Evolutionary conservation across 2,329 filamentous ascomycete species (phyloP).

Genomic region (Ophiostoma pallidulum): DNA sequence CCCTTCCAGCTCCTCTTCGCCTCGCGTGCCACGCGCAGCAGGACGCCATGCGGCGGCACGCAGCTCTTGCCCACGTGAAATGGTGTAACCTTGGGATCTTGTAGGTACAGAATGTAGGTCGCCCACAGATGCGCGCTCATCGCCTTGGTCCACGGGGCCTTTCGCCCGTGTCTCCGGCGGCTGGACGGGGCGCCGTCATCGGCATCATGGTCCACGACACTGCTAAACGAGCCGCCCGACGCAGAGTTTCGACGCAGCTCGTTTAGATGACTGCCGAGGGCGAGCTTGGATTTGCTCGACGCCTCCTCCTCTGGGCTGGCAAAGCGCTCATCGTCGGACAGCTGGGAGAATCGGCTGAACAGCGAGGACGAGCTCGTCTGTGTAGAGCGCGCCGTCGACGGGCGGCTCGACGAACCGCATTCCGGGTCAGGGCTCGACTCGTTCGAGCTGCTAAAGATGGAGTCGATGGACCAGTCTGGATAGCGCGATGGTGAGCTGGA

Average conservation of each 20-base stretch:
- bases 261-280: background rate
- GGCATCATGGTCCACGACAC: conserved; percentile 1
- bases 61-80: conserved; percentile 54
- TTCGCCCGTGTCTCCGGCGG: conserved; percentile 24
- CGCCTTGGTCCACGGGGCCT: conserved; percentile 52
- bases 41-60: conserved; percentile 56
- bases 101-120: conserved; percentile 54
- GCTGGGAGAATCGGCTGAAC: conserved; percentile 46
- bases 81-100: conserved; percentile 58
- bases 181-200: background rate
- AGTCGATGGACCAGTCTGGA: conserved; percentile 51
- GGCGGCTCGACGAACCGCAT: conserved; percentile 40
- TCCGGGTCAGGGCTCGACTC: conserved; percentile 51
- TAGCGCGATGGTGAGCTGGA: conserved; percentile 38
- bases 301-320: conserved; percentile 40
- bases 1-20: conserved; percentile 59
- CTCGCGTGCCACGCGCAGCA: conserved; percentile 54
- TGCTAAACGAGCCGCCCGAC: conserved; percentile 5
- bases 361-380: conserved; percentile 45
- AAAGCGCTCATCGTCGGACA: conserved; percentile 47
- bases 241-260: conserved; percentile 11
- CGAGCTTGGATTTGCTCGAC: conserved; percentile 22
- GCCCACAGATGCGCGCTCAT: conserved; percentile 60
- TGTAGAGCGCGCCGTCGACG: conserved; percentile 50
- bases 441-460: conserved; percentile 42